Evolutionary conservation across 208 protist species (phyloP).

Genomic region (Strigomonas culicis): DNA sequence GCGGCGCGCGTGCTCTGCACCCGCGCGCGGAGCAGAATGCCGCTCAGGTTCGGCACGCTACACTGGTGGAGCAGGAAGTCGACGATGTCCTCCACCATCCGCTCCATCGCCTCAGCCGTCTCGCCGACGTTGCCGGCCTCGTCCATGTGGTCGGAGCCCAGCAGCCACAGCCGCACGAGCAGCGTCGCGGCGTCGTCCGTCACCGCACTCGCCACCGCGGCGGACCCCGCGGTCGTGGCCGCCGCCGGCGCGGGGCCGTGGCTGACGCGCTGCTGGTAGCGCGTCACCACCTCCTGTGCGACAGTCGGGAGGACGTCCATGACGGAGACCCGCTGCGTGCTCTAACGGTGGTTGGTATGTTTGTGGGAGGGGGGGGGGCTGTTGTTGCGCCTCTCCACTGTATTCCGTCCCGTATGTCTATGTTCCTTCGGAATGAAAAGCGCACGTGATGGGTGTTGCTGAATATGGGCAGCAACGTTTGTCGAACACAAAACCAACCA

Average conservation of each 20-base stretch:
- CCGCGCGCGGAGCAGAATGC: conserved; percentile 57
- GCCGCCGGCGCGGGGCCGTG: conserved; percentile 15
- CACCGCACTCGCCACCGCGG: conserved; percentile 20
- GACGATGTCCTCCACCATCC: conserved; percentile 49
- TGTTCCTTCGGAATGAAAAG: no score
- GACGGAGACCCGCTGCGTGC: background rate
- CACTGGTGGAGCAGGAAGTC: conserved; percentile 52
- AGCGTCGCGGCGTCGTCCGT: conserved; percentile 63
- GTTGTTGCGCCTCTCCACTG: background rate
- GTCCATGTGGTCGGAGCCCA: conserved; percentile 37
- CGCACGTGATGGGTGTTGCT: background rate
- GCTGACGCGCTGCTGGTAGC: conserved; percentile 38
- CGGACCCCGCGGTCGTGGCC: background rate
- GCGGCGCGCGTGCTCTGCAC: conserved; percentile 28
- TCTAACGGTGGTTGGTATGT: background rate
- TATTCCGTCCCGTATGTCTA: no score
- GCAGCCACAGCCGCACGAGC: conserved; percentile 65
- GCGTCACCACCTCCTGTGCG: conserved; percentile 61
- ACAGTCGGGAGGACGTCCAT: conserved; percentile 78
- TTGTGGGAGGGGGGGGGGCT: background rate
- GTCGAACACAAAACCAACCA: conserved; percentile 9
- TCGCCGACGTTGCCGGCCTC: conserved; percentile 58
- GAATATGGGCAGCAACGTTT: background rate
- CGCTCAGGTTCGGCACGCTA: conserved; percentile 46
- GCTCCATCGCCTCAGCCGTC: conserved; percentile 59